phyloP scores from a whole-genome alignment of 1,284 basidiomycete genomes.

The Pyrrhoderma lamaoense region DNA sequence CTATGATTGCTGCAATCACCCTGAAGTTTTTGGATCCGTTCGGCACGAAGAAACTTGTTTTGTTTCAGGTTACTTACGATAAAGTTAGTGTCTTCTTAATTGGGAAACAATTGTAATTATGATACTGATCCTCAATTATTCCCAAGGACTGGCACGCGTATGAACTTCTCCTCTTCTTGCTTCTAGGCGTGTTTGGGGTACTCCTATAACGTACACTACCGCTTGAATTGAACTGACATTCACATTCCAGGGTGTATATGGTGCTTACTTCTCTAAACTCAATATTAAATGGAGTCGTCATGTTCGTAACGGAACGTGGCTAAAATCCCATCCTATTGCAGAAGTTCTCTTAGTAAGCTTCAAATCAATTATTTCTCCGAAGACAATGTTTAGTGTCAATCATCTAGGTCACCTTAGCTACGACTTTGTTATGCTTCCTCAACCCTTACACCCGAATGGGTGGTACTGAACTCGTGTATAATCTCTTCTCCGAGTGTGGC shows the following conservation, averaged over 20 bases:
- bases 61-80: conserved; percentile 88
- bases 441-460: conserved; percentile 92
- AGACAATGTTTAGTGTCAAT: not conserved
- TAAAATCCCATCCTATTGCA: conserved; percentile 71
- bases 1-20: conserved; percentile 88
- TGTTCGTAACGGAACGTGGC: conserved; percentile 75
- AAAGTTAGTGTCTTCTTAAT: conserved; percentile 39
- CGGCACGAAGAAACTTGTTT: conserved; percentile 74
- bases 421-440: conserved; percentile 73
- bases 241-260: conserved; percentile 74
- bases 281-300: conserved; percentile 86
- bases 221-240: conserved; percentile 11
- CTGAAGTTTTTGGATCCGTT: conserved; percentile 90
- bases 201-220: conserved; percentile 19
- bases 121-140: not conserved
- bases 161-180: conserved; percentile 76
- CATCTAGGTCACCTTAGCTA: conserved; percentile 67
- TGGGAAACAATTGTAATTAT: conserved; percentile 7
- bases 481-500: conserved; percentile 83
- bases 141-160: conserved; percentile 81
- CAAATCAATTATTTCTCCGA: not conserved
- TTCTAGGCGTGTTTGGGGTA: conserved; percentile 85
- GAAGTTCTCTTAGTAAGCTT: conserved; percentile 77
- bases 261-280: conserved; percentile 88
- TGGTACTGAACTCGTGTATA: conserved; percentile 90